Conservation (phyloP, 805 yeast genomes). For the Kodamaea leandrae region DNA sequence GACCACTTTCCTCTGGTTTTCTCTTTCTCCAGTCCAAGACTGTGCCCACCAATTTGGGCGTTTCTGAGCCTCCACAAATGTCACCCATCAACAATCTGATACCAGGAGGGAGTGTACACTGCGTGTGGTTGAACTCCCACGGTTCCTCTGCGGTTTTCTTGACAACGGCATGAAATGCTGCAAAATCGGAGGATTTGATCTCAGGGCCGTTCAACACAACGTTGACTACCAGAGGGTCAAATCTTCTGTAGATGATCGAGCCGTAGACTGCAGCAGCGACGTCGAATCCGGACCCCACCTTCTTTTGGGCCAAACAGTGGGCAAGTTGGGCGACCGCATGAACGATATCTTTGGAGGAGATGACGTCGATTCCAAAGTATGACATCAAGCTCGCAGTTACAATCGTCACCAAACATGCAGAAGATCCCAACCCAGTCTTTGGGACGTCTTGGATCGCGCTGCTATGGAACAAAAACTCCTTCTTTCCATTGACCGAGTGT, state of each 20-base stretch:
- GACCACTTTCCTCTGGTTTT: slow-evolving; percentile 48
- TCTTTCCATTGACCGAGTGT: slow-evolving; percentile 33
- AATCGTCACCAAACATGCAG: slow-evolving; percentile 89
- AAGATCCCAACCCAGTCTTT: slow-evolving; percentile 94
- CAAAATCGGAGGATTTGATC: background rate
- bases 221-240: slow-evolving; percentile 53
- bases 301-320: slow-evolving; percentile 92
- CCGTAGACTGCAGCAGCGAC: slow-evolving; percentile 96
- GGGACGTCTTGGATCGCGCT: slow-evolving; percentile 67
- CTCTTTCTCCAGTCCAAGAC: slow-evolving; percentile 68
- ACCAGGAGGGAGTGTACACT: slow-evolving; percentile 65
- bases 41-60: slow-evolving; percentile 81
- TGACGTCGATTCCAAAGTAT: slow-evolving; percentile 29
- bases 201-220: slow-evolving; percentile 26
- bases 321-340: slow-evolving; percentile 88
- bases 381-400: slow-evolving; percentile 67
- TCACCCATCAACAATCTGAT: slow-evolving; percentile 87
- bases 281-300: slow-evolving; percentile 96
- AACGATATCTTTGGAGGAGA: slow-evolving; percentile 31
- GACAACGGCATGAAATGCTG: slow-evolving; percentile 14
- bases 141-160: slow-evolving; percentile 34
- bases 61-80: slow-evolving; percentile 87
- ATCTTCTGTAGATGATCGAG: slow-evolving; percentile 77
- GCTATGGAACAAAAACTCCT: slow-evolving; percentile 58
- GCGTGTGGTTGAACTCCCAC: slow-evolving; percentile 62